Evolutionary conservation across 192 early-diverging fungal species (phyloP).

Genomic region (Nowakowskiella sp.): DNA sequence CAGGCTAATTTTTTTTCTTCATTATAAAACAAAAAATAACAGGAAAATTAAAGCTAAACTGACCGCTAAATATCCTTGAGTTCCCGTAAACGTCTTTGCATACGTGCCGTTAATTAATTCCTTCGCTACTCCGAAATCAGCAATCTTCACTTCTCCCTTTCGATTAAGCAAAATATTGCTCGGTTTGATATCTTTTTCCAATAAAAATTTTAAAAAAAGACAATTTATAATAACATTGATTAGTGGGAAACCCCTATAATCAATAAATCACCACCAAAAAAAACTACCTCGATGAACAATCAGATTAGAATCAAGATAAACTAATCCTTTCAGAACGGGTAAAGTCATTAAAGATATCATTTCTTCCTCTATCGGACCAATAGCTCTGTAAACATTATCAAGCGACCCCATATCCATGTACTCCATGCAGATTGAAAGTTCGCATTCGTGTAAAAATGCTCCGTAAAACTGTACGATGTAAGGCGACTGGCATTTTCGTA

Average conservation of each 20-base stretch:
- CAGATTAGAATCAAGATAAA: slow-evolving; percentile 77
- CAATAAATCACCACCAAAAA: background rate
- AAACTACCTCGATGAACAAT: slow-evolving; percentile 84
- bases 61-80: slow-evolving; percentile 93
- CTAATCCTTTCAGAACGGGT: slow-evolving; percentile 81
- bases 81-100: slow-evolving; percentile 94
- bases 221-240: background rate
- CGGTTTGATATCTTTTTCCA: slow-evolving; percentile 85
- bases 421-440: slow-evolving; percentile 95
- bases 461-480: slow-evolving; percentile 95
- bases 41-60: slow-evolving; percentile 17
- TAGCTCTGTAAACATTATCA: slow-evolving; percentile 81
- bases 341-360: slow-evolving; percentile 84
- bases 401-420: slow-evolving; percentile 91
- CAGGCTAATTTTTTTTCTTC: slow-evolving; percentile 55
- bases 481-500: slow-evolving; percentile 82
- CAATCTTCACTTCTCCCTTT: slow-evolving; percentile 87
- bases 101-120: slow-evolving; percentile 72
- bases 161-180: slow-evolving; percentile 92
- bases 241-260: slow-evolving; percentile 3
- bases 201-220: slow-evolving; percentile 1
- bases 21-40: background rate
- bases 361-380: slow-evolving; percentile 77
- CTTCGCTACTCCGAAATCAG: slow-evolving; percentile 95
- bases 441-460: slow-evolving; percentile 75